A percentile compares a stretch with the other conserved stretches of the same genome.
phyloP scores from a whole-genome alignment of 2,329 filamentous ascomycete species.

The Chrysoporthe puriensis region DNA sequence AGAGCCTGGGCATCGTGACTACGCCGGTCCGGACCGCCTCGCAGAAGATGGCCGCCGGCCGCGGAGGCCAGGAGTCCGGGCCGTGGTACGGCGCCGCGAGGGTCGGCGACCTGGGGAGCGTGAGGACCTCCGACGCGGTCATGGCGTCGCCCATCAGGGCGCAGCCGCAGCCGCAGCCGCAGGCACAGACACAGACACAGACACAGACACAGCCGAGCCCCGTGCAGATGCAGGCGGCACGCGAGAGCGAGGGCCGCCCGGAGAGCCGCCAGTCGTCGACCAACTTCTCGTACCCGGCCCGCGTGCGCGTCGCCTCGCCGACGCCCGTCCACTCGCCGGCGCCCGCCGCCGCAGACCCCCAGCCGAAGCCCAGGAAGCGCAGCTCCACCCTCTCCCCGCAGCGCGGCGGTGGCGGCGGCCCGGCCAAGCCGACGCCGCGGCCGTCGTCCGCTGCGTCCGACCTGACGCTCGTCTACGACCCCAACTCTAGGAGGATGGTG shows the following conservation, averaged over 20 bases:
- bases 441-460: slow-evolving; percentile 38
- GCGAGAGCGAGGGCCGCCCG: slow-evolving; percentile 39
- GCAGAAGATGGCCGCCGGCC: slow-evolving; percentile 44
- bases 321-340: slow-evolving; percentile 31
- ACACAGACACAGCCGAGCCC: neutral
- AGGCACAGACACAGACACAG: neutral
- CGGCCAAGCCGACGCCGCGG: slow-evolving; percentile 30
- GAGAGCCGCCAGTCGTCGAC: slow-evolving; percentile 55
- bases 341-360: slow-evolving; percentile 8
- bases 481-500: slow-evolving; percentile 68
- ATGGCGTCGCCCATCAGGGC: slow-evolving; percentile 35
- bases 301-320: slow-evolving; percentile 46
- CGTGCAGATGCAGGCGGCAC: slow-evolving; percentile 1
- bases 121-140: slow-evolving; percentile 49
- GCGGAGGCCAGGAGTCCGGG: slow-evolving; percentile 39
- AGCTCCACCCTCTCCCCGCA: slow-evolving; percentile 34
- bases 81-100: slow-evolving; percentile 54
- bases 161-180: neutral
- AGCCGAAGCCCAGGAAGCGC: slow-evolving; percentile 29
- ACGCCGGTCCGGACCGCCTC: slow-evolving; percentile 56
- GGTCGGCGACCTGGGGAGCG: slow-evolving; percentile 48
- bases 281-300: slow-evolving; percentile 63
- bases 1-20: slow-evolving; percentile 46
- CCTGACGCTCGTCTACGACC: slow-evolving; percentile 61
- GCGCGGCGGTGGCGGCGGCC: slow-evolving; percentile 29